A percentile compares a stretch with the other conserved stretches of the same genome.
Evolutionary conservation across 2,329 filamentous ascomycete species (phyloP).

Genomic region (Cercospora brassicicola): DNA sequence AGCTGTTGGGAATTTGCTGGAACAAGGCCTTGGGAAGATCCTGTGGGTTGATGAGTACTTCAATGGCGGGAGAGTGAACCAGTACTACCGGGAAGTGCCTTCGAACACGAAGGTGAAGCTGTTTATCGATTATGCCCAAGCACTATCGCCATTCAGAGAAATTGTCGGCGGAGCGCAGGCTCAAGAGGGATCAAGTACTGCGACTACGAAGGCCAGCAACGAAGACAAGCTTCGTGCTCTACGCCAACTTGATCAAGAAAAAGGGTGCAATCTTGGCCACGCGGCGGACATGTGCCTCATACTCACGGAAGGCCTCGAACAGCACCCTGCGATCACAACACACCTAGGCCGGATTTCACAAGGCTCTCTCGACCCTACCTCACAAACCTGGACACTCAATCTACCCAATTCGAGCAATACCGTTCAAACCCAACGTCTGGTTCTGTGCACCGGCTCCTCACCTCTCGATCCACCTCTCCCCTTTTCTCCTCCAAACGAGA

Average conservation of each 20-base stretch:
- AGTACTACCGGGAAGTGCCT: slow-evolving; percentile 62
- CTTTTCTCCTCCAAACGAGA: slow-evolving; percentile 38
- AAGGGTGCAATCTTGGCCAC: slow-evolving; percentile 58
- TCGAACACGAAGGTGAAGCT: slow-evolving; percentile 63
- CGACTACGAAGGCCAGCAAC: slow-evolving; percentile 4
- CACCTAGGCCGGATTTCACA: slow-evolving; percentile 43
- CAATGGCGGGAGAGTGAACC: slow-evolving; percentile 45
- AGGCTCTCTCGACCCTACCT: slow-evolving; percentile 43
- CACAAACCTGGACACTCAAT: slow-evolving; percentile 43
- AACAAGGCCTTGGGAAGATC: slow-evolving; percentile 53
- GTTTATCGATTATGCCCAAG: slow-evolving; percentile 59
- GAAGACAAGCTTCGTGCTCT: slow-evolving; percentile 59
- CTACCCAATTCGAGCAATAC: slow-evolving; percentile 33
- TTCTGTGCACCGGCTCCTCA: slow-evolving; percentile 61
- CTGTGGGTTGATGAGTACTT: slow-evolving; percentile 62
- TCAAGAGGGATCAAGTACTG: slow-evolving; percentile 19
- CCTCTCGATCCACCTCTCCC: slow-evolving; percentile 51
- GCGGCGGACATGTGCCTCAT: slow-evolving; percentile 58
- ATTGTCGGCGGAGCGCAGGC: slow-evolving; percentile 51
- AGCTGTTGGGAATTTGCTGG: slow-evolving; percentile 61
- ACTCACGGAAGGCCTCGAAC: slow-evolving; percentile 50
- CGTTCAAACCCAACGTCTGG: slow-evolving; percentile 44
- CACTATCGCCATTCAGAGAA: slow-evolving; percentile 54
- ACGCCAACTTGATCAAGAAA: slow-evolving; percentile 55
- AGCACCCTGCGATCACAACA: slow-evolving; percentile 44